Percentiles rank a stretch among this genome's conserved stretches.
Conservation (phyloP, 495 filamentous ascomycete genomes). For the Neurospora sp. region DNA sequence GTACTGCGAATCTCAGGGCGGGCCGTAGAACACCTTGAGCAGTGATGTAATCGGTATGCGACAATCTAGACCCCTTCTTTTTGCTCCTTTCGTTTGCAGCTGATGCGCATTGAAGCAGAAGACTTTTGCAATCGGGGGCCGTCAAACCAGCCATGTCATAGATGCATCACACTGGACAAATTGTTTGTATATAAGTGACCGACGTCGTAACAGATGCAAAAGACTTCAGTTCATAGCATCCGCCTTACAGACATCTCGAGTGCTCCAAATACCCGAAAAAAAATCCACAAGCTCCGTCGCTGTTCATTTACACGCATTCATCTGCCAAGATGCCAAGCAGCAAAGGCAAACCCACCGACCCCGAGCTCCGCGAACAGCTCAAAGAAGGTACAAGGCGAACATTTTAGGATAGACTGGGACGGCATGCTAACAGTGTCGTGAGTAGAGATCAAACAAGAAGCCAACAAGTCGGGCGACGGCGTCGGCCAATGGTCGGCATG, state of each 20-base stretch:
- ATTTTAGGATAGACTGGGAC: not conserved
- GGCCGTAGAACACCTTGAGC: not conserved
- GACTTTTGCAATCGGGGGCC: not conserved
- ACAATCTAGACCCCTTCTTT: not conserved
- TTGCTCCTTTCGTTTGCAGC: not conserved
- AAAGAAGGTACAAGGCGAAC: conserved; percentile 26
- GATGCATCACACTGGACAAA: not conserved
- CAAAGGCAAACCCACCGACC: conserved; percentile 46
- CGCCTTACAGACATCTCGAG: not conserved
- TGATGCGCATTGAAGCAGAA: not conserved
- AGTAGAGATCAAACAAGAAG: conserved; percentile 37
- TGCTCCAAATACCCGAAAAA: not conserved
- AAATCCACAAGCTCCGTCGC: not conserved
- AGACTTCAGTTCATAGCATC: not conserved
- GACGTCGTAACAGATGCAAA: not conserved
- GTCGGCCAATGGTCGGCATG: conserved; percentile 47
- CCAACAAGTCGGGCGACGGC: conserved; percentile 45
- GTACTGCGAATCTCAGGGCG: not conserved
- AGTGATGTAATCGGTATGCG: not conserved
- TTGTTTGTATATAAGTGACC: not conserved
- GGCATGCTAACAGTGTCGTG: conserved; percentile 5
- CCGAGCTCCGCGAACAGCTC: conserved; percentile 39
- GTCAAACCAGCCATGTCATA: not conserved
- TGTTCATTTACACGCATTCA: not conserved
- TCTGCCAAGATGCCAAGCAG: conserved; percentile 10